These are phyloP conservation scores for Lactarius psammicola DNA, from an alignment of 768 basidiomycete species.

Conservation along the genomic window DNA sequence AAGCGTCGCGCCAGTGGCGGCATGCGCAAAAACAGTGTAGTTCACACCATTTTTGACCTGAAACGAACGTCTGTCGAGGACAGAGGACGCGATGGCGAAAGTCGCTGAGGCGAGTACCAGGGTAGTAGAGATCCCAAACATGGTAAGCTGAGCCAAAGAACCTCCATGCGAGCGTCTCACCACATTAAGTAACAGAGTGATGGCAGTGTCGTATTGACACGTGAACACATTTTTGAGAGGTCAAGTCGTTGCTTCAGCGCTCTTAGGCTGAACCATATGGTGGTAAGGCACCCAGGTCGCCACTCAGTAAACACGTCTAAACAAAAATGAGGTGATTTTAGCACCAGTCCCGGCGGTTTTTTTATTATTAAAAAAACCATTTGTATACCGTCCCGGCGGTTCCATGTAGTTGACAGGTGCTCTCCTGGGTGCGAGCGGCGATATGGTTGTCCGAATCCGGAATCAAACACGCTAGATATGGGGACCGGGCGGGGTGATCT, in stretches of 20 bases:
- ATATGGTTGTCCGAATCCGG: too few relatives aligned
- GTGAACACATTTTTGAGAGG: not conserved
- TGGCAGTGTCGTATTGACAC: not conserved
- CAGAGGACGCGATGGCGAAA: not conserved
- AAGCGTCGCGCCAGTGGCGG: not conserved
- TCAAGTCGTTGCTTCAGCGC: not conserved
- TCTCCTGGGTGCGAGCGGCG: too few relatives aligned
- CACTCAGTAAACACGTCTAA: too few relatives aligned
- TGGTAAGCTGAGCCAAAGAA: not conserved
- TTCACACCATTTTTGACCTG: not conserved
- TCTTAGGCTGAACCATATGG: too few relatives aligned
- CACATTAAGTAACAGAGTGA: not conserved
- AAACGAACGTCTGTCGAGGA: slow-evolving; percentile 7
- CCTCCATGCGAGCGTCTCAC: not conserved
- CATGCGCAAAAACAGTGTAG: not conserved
- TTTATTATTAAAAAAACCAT: too few relatives aligned
- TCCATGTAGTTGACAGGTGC: not conserved
- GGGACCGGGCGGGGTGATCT: too few relatives aligned
- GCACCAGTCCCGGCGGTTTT: too few relatives aligned
- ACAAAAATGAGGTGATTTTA: too few relatives aligned
- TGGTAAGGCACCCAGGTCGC: too few relatives aligned
- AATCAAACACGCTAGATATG: too few relatives aligned
- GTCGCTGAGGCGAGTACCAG: slow-evolving; percentile 1
- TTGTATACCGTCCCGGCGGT: not conserved
- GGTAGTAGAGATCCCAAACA: not conserved